A percentile compares a stretch with the other conserved stretches of the same genome.
phyloP scores from a whole-genome alignment of 352 stramenopile genomes.

The Phytophthora pini region DNA sequence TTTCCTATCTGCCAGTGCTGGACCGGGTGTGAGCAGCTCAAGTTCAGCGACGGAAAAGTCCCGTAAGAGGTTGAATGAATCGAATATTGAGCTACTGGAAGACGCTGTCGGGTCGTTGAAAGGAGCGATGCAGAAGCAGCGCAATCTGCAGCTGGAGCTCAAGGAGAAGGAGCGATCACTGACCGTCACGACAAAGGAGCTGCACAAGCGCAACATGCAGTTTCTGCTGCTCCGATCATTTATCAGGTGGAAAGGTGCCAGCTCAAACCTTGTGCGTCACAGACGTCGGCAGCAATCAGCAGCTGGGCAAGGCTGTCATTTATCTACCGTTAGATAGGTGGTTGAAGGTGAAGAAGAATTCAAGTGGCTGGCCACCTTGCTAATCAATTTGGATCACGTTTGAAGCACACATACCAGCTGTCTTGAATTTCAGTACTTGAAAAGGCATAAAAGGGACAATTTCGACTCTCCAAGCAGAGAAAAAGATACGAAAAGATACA shows the following conservation, averaged over 20 bases:
- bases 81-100: conserved; percentile 53
- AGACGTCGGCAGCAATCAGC: conserved; percentile 5
- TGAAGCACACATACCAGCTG: conserved; percentile 9
- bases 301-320: not conserved
- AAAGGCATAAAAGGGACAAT: conserved; percentile 4
- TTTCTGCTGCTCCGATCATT: conserved; percentile 50
- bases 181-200: conserved; percentile 23
- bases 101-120: conserved; percentile 48
- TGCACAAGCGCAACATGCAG: conserved; percentile 39
- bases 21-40: conserved; percentile 12
- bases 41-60: conserved; percentile 21
- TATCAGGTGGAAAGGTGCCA: conserved; percentile 49
- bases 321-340: conserved; percentile 21
- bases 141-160: conserved; percentile 35
- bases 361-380: conserved; percentile 21
- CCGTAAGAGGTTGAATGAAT: conserved; percentile 31
- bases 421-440: conserved; percentile 26
- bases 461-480: not conserved
- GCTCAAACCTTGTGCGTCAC: conserved; percentile 11
- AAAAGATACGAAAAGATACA: not conserved
- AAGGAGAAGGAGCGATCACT: conserved; percentile 35
- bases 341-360: conserved; percentile 35
- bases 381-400: conserved; percentile 6
- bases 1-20: conserved; percentile 24
- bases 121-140: conserved; percentile 44